Percentiles rank a stretch among this genome's conserved stretches.
Evolutionary conservation across 140 eudicot genomes (phyloP).

Genomic region (Oenanthe javanica): DNA sequence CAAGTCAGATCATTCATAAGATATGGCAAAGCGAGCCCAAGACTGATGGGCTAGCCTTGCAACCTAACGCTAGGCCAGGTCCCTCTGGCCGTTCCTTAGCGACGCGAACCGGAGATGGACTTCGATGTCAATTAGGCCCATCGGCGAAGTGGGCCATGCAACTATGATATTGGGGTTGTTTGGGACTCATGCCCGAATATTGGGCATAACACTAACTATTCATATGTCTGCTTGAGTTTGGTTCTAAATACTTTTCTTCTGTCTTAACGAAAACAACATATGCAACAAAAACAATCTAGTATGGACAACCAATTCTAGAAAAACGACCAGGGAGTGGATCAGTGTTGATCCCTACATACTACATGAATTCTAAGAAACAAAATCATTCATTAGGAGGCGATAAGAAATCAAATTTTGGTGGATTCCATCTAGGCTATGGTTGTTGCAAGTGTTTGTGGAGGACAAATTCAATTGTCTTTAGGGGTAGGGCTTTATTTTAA

Average conservation of each 20-base stretch:
- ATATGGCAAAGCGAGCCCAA: too few species aligned
- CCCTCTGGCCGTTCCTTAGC: too few species aligned
- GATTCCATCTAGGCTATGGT: neutral
- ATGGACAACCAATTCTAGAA: neutral
- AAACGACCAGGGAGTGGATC: neutral
- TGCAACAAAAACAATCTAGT: neutral
- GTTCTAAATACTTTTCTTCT: neutral
- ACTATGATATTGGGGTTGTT: too few species aligned
- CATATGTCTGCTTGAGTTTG: neutral
- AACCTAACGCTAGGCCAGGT: too few species aligned
- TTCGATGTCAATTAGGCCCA: too few species aligned
- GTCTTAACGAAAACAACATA: neutral
- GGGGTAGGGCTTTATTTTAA: neutral
- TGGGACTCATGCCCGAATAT: too few species aligned
- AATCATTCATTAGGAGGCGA: neutral
- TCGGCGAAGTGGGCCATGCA: too few species aligned
- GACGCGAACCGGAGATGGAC: too few species aligned
- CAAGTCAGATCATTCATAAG: too few species aligned
- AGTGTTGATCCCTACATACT: neutral
- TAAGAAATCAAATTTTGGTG: neutral
- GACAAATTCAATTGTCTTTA: neutral
- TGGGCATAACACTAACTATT: too few species aligned
- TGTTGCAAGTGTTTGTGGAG: neutral
- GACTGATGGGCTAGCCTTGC: too few species aligned
- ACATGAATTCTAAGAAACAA: neutral